Evolutionary conservation across 2,329 filamentous ascomycete genomes (phyloP), one percentile per base, ranked within the genome.

Genomic region (Phyllosticta paracitricarpa): DNA sequence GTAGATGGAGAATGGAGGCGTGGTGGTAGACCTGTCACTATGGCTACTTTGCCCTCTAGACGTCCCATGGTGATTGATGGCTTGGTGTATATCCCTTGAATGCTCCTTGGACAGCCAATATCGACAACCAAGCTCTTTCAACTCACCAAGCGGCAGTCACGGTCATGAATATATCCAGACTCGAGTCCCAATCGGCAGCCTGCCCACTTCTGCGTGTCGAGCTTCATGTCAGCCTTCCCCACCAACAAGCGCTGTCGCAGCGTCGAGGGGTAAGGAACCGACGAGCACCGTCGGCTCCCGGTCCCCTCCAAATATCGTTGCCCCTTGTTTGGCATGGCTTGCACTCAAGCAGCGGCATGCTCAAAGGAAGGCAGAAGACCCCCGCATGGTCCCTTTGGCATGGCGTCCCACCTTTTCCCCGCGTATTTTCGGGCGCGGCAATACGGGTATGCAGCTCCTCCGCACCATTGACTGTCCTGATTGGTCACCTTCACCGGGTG

Each of bases 41-140:
- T 79, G 60, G 81, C 81, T 7, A 84, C 80, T 69, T 83, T 84
- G 65, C 77, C 78, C 58, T 78, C 70, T 52, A 84, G 75, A 64
- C 79, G 64, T 55, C 73, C 74, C 72, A 75, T 75, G 48, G 19
- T 57, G 9, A 22, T 30, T 51, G 17, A 22, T 65, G 40, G 48
- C 7, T 17, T 40, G 33, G 33, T 40, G 10, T 12, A 14, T 40
- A 17, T 40, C 35, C 40, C 40, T 48, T 7, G 40, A n/a, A 5
- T 5, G 40, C 14, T 3, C 40, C n/a, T 6, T 6, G 35, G 12
- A 17, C 35, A 8, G 35, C 4, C n/a, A n/a, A 4, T 8, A 4
- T 40, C 33, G 33, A 48, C 17, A 48, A 17, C 14, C 14, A 40
- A 48, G 40, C 40, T 48, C 40, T 48, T 48, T 6, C 40, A 48